A percentile compares a stretch with the other conserved stretches of the same genome.
These are phyloP conservation scores for Lodderomyces metapsilosis DNA, from an alignment of 1,139 yeast species.

Conservation along the genomic window DNA sequence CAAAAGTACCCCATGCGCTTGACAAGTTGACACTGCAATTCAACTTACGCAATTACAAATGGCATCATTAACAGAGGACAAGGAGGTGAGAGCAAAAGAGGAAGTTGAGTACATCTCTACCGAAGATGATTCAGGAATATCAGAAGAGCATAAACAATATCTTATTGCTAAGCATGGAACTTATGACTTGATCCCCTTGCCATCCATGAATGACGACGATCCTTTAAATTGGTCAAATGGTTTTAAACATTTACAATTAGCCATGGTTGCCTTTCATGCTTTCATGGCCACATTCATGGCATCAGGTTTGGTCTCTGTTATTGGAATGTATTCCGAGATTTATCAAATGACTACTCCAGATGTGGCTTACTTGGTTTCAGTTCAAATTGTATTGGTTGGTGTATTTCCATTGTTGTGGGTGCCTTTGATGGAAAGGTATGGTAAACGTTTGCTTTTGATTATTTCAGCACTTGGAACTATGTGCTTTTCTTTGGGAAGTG, in stretches of 20 bases:
- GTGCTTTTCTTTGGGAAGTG: conserved; percentile 19
- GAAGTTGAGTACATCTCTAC: conserved; percentile 3
- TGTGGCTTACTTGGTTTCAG: conserved; percentile 17
- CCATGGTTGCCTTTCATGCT: conserved; percentile 20
- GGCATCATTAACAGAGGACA: neutral
- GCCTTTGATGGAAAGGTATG: conserved; percentile 21
- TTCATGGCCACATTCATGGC: conserved; percentile 21
- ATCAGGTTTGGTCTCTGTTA: conserved; percentile 21
- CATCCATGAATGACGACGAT: conserved; percentile 18
- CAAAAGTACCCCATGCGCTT: neutral
- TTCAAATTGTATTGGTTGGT: conserved; percentile 20
- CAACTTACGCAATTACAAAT: neutral
- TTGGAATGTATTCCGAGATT: conserved; percentile 15
- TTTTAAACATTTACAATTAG: conserved; percentile 16
- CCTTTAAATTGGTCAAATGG: conserved; percentile 20
- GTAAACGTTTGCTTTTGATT: conserved; percentile 17
- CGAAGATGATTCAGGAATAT: neutral
- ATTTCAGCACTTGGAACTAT: conserved; percentile 17
- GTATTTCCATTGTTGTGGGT: conserved; percentile 21
- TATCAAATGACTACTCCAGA: conserved; percentile 15
- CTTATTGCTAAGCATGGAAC: conserved; percentile 20
- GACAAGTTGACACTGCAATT: neutral
- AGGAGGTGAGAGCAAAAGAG: neutral
- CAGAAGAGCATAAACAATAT: conserved; percentile 16
- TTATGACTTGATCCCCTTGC: conserved; percentile 18